phyloP scores from a whole-genome alignment of 169 alveolate genomes.

The Hammondia hammondi region DNA sequence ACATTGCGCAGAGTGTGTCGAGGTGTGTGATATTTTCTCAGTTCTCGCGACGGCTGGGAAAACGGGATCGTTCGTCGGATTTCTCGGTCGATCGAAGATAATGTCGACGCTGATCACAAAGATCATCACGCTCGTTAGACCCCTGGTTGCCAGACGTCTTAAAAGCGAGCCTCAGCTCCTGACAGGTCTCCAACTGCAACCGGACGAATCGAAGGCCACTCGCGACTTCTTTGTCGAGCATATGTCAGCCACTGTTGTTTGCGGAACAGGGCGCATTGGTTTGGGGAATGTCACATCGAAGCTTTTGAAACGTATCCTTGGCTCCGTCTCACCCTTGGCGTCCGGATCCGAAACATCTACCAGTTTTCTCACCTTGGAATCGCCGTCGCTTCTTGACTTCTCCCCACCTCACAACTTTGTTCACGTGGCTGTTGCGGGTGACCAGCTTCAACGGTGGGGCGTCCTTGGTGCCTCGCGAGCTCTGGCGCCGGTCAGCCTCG shows the following conservation, averaged over 20 bases:
- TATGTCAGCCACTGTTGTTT: background rate
- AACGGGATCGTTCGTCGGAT: background rate
- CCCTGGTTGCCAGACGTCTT: background rate
- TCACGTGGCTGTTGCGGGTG: background rate
- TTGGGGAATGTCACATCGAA: background rate
- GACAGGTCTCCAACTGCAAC: background rate
- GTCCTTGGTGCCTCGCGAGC: background rate
- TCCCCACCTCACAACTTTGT: background rate
- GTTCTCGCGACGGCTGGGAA: background rate
- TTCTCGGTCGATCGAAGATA: background rate
- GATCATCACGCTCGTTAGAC: background rate
- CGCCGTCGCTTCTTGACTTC: background rate
- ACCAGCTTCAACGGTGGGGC: background rate
- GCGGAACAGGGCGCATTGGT: background rate
- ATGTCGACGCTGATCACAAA: background rate
- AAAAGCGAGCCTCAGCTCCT: background rate
- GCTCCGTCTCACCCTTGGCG: no score
- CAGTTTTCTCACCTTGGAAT: background rate
- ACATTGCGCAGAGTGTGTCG: background rate
- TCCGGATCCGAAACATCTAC: background rate
- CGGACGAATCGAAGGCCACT: background rate
- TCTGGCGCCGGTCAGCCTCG: background rate
- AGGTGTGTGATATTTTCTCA: background rate
- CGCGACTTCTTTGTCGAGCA: background rate
- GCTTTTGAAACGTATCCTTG: no score